Evolutionary conservation across 2,329 filamentous ascomycete genomes (phyloP).

Genomic region (Trichoderma sp.): DNA sequence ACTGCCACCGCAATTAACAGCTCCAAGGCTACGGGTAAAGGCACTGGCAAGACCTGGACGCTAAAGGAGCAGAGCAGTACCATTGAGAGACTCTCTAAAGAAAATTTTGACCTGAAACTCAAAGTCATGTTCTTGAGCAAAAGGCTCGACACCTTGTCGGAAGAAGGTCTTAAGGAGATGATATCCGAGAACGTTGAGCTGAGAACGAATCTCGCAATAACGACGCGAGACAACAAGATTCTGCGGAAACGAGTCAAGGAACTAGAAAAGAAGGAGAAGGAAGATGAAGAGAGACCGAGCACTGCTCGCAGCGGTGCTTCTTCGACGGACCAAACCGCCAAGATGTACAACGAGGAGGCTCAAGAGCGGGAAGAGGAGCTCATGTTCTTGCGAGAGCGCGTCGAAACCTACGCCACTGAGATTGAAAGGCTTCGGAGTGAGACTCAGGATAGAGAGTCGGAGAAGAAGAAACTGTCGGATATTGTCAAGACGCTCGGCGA

Average conservation of each 20-base stretch:
- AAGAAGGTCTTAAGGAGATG: conserved; percentile 96
- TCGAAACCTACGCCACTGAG: conserved; percentile 80
- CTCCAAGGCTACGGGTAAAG: conserved; percentile 46
- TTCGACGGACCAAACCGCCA: conserved; percentile 57
- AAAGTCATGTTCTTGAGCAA: conserved; percentile 97
- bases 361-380: conserved; percentile 82
- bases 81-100: conserved; percentile 92
- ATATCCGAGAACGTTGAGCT: conserved; percentile 96
- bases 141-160: conserved; percentile 85
- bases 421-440: conserved; percentile 81
- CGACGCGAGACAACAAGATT: conserved; percentile 87
- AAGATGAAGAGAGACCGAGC: conserved; percentile 61
- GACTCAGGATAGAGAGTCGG: conserved; percentile 72
- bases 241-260: conserved; percentile 80
- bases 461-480: conserved; percentile 83
- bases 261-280: conserved; percentile 74
- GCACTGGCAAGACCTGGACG: conserved; percentile 68
- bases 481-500: conserved; percentile 60
- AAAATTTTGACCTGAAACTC: conserved; percentile 96
- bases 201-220: conserved; percentile 82
- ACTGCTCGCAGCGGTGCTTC: conserved; percentile 57
- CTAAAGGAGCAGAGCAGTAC: conserved; percentile 97
- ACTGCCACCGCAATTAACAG: conserved; percentile 48
- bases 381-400: conserved; percentile 75
- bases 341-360: conserved; percentile 56